Evolutionary conservation across 106 monocot genomes (phyloP), one percentile per base, ranked within the genome.

Genomic region (Ottelia alismoides): DNA sequence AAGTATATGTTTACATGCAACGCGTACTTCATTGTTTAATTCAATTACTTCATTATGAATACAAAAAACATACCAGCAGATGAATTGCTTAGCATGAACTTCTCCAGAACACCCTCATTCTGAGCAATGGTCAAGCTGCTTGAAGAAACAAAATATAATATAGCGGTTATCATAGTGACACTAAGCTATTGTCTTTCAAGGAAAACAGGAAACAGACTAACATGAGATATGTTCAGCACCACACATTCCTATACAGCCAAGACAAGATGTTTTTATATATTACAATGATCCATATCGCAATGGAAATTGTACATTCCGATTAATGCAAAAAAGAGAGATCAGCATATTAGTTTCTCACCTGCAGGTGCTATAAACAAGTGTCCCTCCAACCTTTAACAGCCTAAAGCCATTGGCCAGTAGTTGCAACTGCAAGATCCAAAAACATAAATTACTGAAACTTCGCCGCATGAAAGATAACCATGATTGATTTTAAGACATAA

Each of bases 291-390:
- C 10, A 16, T 7, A 43, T 43, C 40, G 16, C 6, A 43, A n/a
- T n/a, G n/a, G n/a, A n/a, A n/a, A n/a, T n/a, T n/a, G n/a, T n/a
- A n/a, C n/a, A n/a, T n/a, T n/a, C 40, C 6, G 16, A 6, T 7
- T 43, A 43, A 7, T 6, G 40, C 6, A 16, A 6, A 43, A 43
- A 7, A 16, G 40, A 16, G 16, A 7, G 10, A 43, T 43, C 16
- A 16, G 10, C 6, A 6, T 43, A 43, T 7, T 31, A 18, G 26
- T 49, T 1, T 56, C 69, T 57, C 28, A 85, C 98, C 98, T 99
- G 54, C 98, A 99, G 18, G 98, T 90, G 56, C 90, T 90, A 63
- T 99, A 90, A 3, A 99, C 82, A 40, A 99, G 82, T 27, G 74
- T 77, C 21, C 90, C 98, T 24, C 85, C 90, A 64, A 51, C 57